phyloP scores from a whole-genome alignment of 495 filamentous ascomycete species.

The Penicillium canescens region DNA sequence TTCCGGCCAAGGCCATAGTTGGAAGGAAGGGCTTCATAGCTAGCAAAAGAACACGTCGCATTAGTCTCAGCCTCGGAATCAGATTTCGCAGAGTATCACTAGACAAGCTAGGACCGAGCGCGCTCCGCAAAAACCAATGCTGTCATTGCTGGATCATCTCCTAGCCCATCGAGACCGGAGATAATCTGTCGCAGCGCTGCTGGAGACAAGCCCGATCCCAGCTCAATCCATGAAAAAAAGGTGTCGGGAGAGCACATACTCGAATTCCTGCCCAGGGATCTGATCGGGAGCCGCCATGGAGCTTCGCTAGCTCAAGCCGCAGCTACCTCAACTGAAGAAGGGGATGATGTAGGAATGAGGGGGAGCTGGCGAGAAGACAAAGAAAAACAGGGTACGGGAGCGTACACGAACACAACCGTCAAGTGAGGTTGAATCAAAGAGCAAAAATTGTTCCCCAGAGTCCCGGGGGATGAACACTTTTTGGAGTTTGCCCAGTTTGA shows the following conservation, averaged over 20 bases:
- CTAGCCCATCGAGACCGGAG: neutral
- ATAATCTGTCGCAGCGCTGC: neutral
- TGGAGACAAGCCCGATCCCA: neutral
- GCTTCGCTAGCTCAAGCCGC: constrained; percentile 39
- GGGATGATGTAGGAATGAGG: constrained; percentile 5
- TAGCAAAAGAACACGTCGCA: constrained; percentile 23
- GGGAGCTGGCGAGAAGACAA: constrained; percentile 1
- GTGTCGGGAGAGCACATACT: constrained; percentile 36
- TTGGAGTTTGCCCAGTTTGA: neutral
- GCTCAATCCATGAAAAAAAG: constrained; percentile 3
- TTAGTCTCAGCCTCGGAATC: constrained; percentile 20
- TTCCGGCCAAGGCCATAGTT: constrained; percentile 71
- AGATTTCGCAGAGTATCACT: neutral
- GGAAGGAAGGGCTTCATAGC: constrained; percentile 70
- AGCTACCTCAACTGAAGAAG: constrained; percentile 27
- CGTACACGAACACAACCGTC: neutral
- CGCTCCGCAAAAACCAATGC: neutral
- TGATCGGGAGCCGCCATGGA: constrained; percentile 46
- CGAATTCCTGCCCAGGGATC: constrained; percentile 42
- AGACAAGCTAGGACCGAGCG: neutral
- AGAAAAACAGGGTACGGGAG: constrained; percentile 7
- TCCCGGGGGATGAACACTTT: neutral
- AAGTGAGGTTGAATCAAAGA: constrained; percentile 1
- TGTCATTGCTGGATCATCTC: neutral
- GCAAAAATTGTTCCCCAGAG: neutral